Base-by-base conservation (phyloP, 2,329 filamentous ascomycete genomes). In the Diaporthe helianthi region DNA sequence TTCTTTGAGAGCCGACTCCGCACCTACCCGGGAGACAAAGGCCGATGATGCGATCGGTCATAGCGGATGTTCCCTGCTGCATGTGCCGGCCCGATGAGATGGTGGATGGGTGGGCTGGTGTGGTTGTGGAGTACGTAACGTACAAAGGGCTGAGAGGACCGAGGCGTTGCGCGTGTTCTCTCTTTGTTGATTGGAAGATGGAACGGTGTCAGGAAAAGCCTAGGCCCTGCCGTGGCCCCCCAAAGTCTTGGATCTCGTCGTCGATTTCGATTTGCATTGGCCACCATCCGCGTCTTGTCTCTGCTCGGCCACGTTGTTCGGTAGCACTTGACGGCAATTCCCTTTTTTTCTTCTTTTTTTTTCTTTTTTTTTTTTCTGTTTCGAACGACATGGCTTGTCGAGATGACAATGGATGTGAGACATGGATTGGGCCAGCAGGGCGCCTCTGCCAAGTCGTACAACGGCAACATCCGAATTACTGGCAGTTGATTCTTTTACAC, bases 391-490 rank as follows among this genome's bases (percentile, higher is more conserved):
- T 33, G 29, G 13, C 41, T 33, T 63, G 58, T 36, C 58, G 58
- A 47, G 44, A 49, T 49, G 58, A 63, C 29, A 36, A 22, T 63
- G n/a, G 58, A 63, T 63, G 58, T 29, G 58, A 63, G 58, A 49
- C 58, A 63, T 63, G 58, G 58, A 29, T 38, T 38, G 38, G 19
- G 9, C 26, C 36, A 61, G 58, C 41, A 63, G 26, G 41, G 4
- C 29, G 44, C 3, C 29, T 44, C 13, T 63, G 58, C 58, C 58
- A 63, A 63, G 44, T 49, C 58, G 31, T 12, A 8, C 8, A 10
- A 49, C 58, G 58, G 58, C 58, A 63, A 49, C 58, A 63, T 36
- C 58, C 58, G 58, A 63, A 63, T 63, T 29, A 49, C 44, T 63
- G 44, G 58, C 44, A 63, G 29, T 63, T 26, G 22, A 55, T 33